Evolutionary conservation across 257 asterid genomes (phyloP).

Genomic region (Mentha longifolia): DNA sequence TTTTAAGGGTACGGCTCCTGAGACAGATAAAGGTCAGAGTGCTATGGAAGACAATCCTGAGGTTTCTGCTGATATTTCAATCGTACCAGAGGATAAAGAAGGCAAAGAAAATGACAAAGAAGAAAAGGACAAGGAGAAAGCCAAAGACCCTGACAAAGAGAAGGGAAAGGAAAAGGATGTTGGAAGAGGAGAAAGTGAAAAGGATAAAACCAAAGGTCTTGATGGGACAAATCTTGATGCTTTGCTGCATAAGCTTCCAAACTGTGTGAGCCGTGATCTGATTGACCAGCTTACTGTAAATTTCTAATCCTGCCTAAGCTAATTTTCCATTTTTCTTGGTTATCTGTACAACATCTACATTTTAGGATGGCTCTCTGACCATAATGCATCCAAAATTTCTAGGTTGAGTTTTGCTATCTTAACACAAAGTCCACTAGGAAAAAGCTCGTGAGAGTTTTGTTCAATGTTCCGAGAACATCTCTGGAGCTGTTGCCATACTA

Average conservation of each 20-base stretch:
- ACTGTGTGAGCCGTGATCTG: constrained; percentile 96
- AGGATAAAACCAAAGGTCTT: constrained; percentile 87
- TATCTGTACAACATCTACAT: constrained; percentile 27
- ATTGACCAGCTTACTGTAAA: constrained; percentile 96
- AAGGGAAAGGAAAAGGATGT: constrained; percentile 86
- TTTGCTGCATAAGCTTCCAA: constrained; percentile 92
- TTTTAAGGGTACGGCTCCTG: constrained; percentile 69
- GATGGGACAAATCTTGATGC: constrained; percentile 93
- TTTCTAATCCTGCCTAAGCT: constrained; percentile 32
- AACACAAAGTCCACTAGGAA: constrained; percentile 94
- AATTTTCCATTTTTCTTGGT: constrained; percentile 23
- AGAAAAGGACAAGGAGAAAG: constrained; percentile 72
- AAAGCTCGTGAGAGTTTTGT: constrained; percentile 94
- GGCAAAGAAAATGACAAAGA: constrained; percentile 71
- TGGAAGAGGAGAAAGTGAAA: constrained; percentile 82
- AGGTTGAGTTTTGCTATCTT: constrained; percentile 99
- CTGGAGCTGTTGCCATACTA: constrained; percentile 94
- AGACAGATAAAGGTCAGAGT: constrained; percentile 63
- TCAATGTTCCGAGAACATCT: constrained; percentile 97
- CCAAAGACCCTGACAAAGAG: constrained; percentile 53
- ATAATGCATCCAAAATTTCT: constrained; percentile 34
- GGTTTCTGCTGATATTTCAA: constrained; percentile 62
- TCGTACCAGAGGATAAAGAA: constrained; percentile 59
- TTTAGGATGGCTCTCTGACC: constrained; percentile 35
- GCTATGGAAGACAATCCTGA: constrained; percentile 59